Base-by-base conservation (phyloP, 305 asterid species). In the Fraxinus latifolia region DNA sequence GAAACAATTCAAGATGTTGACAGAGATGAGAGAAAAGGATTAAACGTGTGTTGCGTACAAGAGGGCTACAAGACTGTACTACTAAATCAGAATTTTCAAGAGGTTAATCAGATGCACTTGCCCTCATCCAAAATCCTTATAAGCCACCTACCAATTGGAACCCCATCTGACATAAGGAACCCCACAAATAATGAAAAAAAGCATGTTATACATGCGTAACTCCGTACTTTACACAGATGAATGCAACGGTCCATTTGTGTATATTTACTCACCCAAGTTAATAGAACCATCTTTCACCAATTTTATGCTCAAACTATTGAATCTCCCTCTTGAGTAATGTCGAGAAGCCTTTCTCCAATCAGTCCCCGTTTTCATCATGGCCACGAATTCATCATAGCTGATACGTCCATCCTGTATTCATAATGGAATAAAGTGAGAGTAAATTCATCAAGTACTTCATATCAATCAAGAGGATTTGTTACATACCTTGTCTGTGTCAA, bases 261-360 rank as follows among this genome's bases (percentile, higher is more conserved):
- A 83, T 74, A 77, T 83, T 89, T 90, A 91, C 93, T 91, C 96
- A 86, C 96, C 96, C 92, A 91, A 86, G 89, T 92, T 94, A 76
- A 94, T 87, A 37, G 98, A 94, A 79, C 97, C 97, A 86, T 92
- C 98, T 86, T 92, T 94, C 92, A 94, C 90, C 88, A 94, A 85
- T 90, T 92, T 94, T 82, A 91, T 90, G 85, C 98, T 91, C 79
- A 94, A 85, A 83, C 95, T 94, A 77, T 94, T 94, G 84, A 92
- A 94, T 89, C 98, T 90, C 80, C 98, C 97, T 87, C 97, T 86
- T 44, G 98, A 94, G 87, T 94, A 94, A 89, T 94, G 98, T 47
- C 98, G 91, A 8, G 98, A 94, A 82, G 98, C 98, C 88, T 93
- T 93, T 89, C 97, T 93, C 97, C 97, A 93, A 82, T 93, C 95